Conservation (phyloP, 768 basidiomycete genomes). For the Baorangia bicolor region DNA sequence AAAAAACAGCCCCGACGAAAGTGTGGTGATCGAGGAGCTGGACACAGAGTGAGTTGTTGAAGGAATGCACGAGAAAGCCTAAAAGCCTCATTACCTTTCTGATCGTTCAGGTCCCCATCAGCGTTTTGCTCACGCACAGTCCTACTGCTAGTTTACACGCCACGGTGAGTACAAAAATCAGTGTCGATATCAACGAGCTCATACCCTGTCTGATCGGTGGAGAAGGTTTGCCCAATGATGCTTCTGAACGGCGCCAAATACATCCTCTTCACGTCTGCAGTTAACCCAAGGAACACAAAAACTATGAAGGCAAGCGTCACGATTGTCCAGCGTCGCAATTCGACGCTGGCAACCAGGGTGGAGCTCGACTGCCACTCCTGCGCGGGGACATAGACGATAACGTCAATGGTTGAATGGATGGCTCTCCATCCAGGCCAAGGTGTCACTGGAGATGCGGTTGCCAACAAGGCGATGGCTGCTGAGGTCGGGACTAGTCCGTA, state of each 20-base stretch:
- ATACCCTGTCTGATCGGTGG: not conserved
- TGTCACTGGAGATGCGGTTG: conserved; percentile 2
- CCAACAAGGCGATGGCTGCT: conserved; percentile 6
- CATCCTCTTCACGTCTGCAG: conserved; percentile 14
- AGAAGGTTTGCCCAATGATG: not conserved
- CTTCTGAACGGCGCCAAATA: conserved; percentile 6
- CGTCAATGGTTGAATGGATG: conserved; percentile 11
- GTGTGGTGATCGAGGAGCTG: not conserved
- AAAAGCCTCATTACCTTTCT: not conserved
- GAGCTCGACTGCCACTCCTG: conserved; percentile 8
- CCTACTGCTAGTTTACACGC: not conserved
- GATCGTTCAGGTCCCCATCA: not conserved
- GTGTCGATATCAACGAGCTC: not conserved
- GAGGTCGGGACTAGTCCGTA: conserved; percentile 17
- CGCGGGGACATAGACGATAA: conserved; percentile 7
- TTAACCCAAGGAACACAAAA: conserved; percentile 19
- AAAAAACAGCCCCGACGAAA: not conserved
- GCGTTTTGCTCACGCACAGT: not conserved
- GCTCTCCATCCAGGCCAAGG: conserved; percentile 24
- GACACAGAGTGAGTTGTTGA: not conserved
- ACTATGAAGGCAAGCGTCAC: conserved; percentile 11
- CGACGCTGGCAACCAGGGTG: not conserved
- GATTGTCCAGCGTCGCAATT: conserved; percentile 23
- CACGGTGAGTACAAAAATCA: not conserved
- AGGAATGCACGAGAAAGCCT: not conserved